Base-by-base conservation (phyloP, 2,329 filamentous ascomycete genomes). In the Sphaerulina musiva region DNA sequence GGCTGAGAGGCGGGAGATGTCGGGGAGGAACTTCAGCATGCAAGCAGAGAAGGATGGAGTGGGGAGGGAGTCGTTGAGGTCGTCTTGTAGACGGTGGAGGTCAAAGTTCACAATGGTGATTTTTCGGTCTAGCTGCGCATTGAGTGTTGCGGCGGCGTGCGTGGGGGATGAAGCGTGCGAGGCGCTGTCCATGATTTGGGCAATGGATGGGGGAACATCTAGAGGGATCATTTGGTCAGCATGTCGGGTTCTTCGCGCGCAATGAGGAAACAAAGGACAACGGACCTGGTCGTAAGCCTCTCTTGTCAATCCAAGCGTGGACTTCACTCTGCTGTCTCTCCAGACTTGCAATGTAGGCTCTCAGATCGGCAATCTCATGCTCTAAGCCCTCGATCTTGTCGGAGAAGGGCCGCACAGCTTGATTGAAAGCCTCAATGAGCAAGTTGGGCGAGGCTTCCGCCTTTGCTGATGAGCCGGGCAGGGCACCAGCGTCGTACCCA, bases 31-130 rank as follows among this genome's bases (percentile, higher is more conserved):
- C 59, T 78, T 79, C 57, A 77, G 70, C 75, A 79, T 78, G 61
- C 76, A 76, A 11, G 74, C 74, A 50, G 74, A 74, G 66, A 80
- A 79, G 60, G 77, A 77, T 4, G 76, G 71, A 4, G 74, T 74
- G 17, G 75, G 76, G 48, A 79, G 76, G 49, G 74, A 76, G 64
- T 78, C 76, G 68, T 79, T 79, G 60, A 79, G 72, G 61, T 78
- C 76, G 66, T 80, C 77, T 65, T 79, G 77, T 45, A 80, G 71
- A 48, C 77, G 75, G 70, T 80, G 77, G 3, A 80, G 75, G 64
- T 79, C 77, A 64, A 79, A 79, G 69, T 80, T 79, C 52, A 80
- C 76, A 52, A 80, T 79, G 38, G 77, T 79, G 69, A 80, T 80
- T 62, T 79, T 79, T 72, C 77, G 77, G 66, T 80, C 77, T 57